Percentiles rank a stretch among this genome's conserved stretches.
These are phyloP conservation scores for Saccharomyces pastorianus DNA, from an alignment of 1,139 yeast species.

Conservation along the genomic window DNA sequence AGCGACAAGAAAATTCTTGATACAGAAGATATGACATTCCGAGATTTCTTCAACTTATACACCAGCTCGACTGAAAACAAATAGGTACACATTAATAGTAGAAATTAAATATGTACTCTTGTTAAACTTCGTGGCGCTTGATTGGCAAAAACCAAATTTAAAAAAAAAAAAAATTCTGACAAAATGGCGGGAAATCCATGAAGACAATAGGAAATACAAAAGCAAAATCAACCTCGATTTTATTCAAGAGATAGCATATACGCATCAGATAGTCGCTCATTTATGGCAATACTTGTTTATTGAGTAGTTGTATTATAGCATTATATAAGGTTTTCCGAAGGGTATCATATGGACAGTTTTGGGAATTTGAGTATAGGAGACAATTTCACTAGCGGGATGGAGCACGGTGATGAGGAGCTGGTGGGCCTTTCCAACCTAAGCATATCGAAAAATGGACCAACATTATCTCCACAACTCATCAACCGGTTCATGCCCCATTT, in stretches of 20 bases:
- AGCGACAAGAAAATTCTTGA: slow-evolving; percentile 4
- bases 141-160: not conserved
- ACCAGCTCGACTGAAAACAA: not conserved
- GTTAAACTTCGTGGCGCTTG: not conserved
- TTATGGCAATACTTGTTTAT: not conserved
- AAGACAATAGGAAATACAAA: not conserved
- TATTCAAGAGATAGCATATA: not conserved
- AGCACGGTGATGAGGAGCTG: slow-evolving; percentile 12
- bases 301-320: not conserved
- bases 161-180: not conserved
- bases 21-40: slow-evolving; percentile 14
- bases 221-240: not conserved
- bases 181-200: not conserved
- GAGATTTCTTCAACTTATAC: slow-evolving; percentile 4
- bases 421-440: slow-evolving; percentile 15
- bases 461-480: slow-evolving; percentile 6
- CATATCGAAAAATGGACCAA: slow-evolving; percentile 10
- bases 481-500: slow-evolving; percentile 13
- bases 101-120: not conserved
- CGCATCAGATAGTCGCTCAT: not conserved
- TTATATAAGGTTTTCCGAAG: not conserved
- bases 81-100: not conserved
- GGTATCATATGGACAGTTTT: slow-evolving; percentile 9
- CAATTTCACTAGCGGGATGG: slow-evolving; percentile 9
- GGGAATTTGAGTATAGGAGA: slow-evolving; percentile 12